These are phyloP conservation scores for Sordariomycetes sp. DNA, from an alignment of 2,329 filamentous ascomycete genomes.

Conservation along the genomic window DNA sequence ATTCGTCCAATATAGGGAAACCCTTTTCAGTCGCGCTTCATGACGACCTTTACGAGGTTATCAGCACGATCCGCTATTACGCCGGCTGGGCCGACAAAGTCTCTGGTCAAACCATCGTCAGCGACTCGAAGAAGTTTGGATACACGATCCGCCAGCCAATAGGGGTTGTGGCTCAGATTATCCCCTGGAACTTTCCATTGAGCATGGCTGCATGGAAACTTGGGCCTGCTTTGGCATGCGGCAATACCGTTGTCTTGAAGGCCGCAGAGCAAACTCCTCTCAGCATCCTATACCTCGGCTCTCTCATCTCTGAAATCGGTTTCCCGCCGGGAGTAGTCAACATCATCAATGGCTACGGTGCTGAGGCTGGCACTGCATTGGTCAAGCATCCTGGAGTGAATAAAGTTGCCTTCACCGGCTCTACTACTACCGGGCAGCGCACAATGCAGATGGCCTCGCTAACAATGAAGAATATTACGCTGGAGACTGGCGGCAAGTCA, in stretches of 20 bases:
- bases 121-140: constrained; percentile 34
- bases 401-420: constrained; percentile 70
- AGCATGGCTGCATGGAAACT: constrained; percentile 34
- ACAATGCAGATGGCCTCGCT: constrained; percentile 65
- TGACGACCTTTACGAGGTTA: constrained; percentile 18
- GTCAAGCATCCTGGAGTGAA: constrained; percentile 58
- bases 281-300: constrained; percentile 22
- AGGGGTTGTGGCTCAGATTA: constrained; percentile 44
- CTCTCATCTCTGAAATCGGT: constrained; percentile 58
- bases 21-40: constrained; percentile 27
- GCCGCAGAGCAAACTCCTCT: constrained; percentile 43
- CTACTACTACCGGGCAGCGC: constrained; percentile 52
- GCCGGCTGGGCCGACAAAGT: constrained; percentile 26
- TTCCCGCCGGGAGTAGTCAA: constrained; percentile 70
- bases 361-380: constrained; percentile 54
- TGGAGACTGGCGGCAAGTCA: constrained; percentile 60
- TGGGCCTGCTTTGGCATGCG: too few relatives aligned
- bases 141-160: constrained; percentile 37
- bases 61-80: constrained; percentile 27
- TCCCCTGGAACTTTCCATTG: constrained; percentile 45
- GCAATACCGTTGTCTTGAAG: constrained; percentile 42
- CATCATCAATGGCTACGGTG: constrained; percentile 59
- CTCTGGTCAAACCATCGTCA: constrained; percentile 32
- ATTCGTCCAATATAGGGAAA: too few relatives aligned
- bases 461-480: constrained; percentile 53